Conservation (phyloP, 305 asterid genomes). For the Lippia alba region DNA sequence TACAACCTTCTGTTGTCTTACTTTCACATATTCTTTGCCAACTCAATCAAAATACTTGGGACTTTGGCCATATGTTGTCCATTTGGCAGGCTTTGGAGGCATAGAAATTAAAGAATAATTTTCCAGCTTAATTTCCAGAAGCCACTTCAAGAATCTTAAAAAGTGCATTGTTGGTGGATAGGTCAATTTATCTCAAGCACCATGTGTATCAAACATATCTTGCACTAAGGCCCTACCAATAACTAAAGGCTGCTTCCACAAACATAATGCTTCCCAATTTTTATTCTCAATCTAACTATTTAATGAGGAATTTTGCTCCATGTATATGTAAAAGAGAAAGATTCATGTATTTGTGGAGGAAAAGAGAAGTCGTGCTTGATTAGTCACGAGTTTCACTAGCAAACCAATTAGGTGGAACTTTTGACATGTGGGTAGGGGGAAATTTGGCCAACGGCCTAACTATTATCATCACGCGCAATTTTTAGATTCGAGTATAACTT, state of each 20-base stretch:
- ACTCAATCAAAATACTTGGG: neutral
- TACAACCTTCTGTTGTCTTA: neutral
- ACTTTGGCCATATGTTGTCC: neutral
- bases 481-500: too few species aligned
- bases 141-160: constrained; percentile 24
- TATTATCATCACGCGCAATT: too few species aligned
- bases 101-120: constrained; percentile 4
- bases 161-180: constrained; percentile 12
- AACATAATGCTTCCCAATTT: too few species aligned
- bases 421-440: too few species aligned
- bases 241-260: neutral
- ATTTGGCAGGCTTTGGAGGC: constrained; percentile 1
- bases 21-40: neutral
- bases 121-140: constrained; percentile 17
- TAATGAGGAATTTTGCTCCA: too few species aligned
- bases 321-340: too few species aligned
- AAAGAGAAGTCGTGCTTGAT: too few species aligned
- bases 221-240: constrained; percentile 24
- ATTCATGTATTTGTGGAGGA: too few species aligned
- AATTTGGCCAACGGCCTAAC: too few species aligned
- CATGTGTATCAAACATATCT: neutral
- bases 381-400: too few species aligned
- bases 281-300: too few species aligned
- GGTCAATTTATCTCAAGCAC: constrained; percentile 8
- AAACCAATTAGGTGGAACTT: too few species aligned